Percentiles rank a stretch among this genome's conserved stretches.
phyloP scores from a whole-genome alignment of 495 filamentous ascomycete species.

The Paragyromitra xinjiangensis region DNA sequence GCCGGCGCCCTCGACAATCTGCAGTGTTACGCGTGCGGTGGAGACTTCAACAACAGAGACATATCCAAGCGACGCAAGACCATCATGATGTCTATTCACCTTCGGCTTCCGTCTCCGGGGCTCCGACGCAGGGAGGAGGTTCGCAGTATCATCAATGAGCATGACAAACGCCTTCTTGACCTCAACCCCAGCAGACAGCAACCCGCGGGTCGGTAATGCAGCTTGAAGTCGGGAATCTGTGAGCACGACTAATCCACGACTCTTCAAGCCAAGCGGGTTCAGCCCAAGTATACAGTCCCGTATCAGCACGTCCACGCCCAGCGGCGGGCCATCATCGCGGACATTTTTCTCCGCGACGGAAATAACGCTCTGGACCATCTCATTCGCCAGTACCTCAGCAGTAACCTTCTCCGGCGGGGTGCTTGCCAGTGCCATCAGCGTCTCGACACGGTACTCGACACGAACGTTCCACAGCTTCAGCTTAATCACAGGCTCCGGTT shows the following conservation, averaged over 20 bases:
- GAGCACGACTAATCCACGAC: slow-evolving; percentile 79
- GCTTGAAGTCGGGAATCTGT: slow-evolving; percentile 76
- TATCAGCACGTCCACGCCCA: slow-evolving; percentile 76
- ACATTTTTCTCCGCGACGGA: slow-evolving; percentile 70
- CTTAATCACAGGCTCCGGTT: slow-evolving; percentile 89
- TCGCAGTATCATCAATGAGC: slow-evolving; percentile 77
- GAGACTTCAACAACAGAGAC: slow-evolving; percentile 87
- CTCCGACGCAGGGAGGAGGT: slow-evolving; percentile 57
- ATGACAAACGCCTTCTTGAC: slow-evolving; percentile 82
- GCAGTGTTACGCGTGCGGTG: slow-evolving; percentile 72
- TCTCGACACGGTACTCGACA: slow-evolving; percentile 84
- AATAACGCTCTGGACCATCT: slow-evolving; percentile 79
- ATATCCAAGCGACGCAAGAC: slow-evolving; percentile 75
- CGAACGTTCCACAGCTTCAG: slow-evolving; percentile 82
- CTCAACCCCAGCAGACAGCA: slow-evolving; percentile 69
- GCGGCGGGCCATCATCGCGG: slow-evolving; percentile 55
- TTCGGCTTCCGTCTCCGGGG: slow-evolving; percentile 34
- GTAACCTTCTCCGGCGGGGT: slow-evolving; percentile 67
- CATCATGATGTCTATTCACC: slow-evolving; percentile 68
- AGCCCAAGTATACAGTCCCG: slow-evolving; percentile 83
- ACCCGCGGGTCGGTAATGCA: slow-evolving; percentile 68
- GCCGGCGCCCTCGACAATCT: slow-evolving; percentile 64
- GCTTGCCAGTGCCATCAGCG: slow-evolving; percentile 78
- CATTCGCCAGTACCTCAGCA: slow-evolving; percentile 76
- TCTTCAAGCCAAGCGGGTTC: slow-evolving; percentile 78